These are phyloP conservation scores for Xylariomycetidae sp. DNA, from an alignment of 2,329 filamentous ascomycete species.

Conservation along the genomic window DNA sequence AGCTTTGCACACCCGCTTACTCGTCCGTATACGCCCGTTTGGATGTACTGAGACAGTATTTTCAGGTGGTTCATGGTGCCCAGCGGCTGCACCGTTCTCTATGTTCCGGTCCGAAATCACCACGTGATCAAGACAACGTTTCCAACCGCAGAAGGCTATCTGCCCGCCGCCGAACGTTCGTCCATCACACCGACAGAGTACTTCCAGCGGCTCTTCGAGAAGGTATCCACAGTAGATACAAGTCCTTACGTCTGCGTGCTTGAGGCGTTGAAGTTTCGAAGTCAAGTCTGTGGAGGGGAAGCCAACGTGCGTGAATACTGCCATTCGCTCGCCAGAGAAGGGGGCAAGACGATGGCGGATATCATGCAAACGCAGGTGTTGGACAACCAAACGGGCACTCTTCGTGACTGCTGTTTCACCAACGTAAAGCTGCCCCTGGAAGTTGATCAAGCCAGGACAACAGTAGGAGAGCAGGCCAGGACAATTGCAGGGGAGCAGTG, in stretches of 20 bases:
- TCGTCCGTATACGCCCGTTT: constrained; percentile 4
- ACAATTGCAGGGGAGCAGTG: no score
- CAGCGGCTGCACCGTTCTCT: constrained; percentile 62
- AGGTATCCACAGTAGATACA: constrained; percentile 60
- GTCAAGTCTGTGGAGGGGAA: constrained; percentile 58
- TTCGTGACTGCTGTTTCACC: constrained; percentile 50
- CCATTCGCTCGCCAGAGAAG: constrained; percentile 46
- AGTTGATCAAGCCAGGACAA: constrained; percentile 5
- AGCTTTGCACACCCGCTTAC: constrained; percentile 7
- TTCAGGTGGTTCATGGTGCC: constrained; percentile 64
- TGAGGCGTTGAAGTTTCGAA: constrained; percentile 56
- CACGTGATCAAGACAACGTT: constrained; percentile 58
- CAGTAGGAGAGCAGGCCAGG: no score
- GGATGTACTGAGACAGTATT: neutral
- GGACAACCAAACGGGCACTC: constrained; percentile 42
- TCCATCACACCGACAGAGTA: constrained; percentile 32
- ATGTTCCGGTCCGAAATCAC: constrained; percentile 63
- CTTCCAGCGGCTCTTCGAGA: constrained; percentile 60
- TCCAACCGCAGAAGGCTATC: constrained; percentile 65
- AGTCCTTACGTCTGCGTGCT: constrained; percentile 57
- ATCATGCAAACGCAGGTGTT: constrained; percentile 59
- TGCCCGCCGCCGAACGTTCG: constrained; percentile 29
- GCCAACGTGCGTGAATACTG: constrained; percentile 54
- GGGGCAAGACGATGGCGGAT: constrained; percentile 47
- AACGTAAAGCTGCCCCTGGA: constrained; percentile 56